phyloP scores from a whole-genome alignment of 2,329 filamentous ascomycete species.

The Oidium heveae region DNA sequence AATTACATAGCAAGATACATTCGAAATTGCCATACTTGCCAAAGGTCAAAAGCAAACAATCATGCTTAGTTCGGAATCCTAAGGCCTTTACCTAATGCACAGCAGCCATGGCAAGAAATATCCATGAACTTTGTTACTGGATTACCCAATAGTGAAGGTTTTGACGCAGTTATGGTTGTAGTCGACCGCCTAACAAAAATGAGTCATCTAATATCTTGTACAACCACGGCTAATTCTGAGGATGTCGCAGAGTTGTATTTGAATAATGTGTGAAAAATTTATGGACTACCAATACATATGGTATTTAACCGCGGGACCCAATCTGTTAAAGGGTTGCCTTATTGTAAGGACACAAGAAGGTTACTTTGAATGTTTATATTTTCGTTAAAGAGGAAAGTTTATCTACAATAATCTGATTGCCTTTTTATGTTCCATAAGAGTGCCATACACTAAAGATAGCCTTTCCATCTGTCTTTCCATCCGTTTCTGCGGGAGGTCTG shows the following conservation, averaged over 20 bases:
- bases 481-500: no score
- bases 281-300: neutral
- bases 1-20: neutral
- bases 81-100: neutral
- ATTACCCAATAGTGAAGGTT: neutral
- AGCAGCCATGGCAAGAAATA: neutral
- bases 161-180: neutral
- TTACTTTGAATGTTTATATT: no score
- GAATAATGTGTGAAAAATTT: neutral
- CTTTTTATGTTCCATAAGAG: no score
- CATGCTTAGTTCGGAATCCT: neutral
- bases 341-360: no score
- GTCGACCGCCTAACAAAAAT: neutral
- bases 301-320: neutral
- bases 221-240: neutral
- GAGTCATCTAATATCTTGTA: neutral
- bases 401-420: no score
- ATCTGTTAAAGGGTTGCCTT: no score
- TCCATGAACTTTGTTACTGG: neutral
- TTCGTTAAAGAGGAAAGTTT: no score
- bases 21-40: neutral
- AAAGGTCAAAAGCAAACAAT: neutral
- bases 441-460: no score
- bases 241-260: neutral
- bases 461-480: no score